Percentiles rank a stretch among this genome's conserved stretches.
These are phyloP conservation scores for Eutrema japonicum DNA, from an alignment of 345 rosid species.

Conservation along the genomic window DNA sequence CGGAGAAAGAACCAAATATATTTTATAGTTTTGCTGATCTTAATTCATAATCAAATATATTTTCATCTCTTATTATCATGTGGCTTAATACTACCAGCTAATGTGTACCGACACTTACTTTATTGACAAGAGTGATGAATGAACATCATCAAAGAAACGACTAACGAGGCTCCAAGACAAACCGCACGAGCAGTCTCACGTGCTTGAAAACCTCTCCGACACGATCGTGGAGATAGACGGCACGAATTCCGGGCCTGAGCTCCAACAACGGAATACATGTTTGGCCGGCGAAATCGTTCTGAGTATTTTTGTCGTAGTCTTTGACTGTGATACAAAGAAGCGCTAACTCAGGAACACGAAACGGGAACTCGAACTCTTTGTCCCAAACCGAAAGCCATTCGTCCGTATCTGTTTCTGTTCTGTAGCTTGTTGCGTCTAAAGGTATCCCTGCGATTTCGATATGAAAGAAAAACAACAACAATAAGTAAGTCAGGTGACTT, in stretches of 20 bases:
- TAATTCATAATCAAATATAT: background rate
- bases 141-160: conserved; percentile 6
- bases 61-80: background rate
- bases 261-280: conserved; percentile 78
- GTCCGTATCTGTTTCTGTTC: conserved; percentile 64
- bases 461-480: conserved; percentile 39
- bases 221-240: conserved; percentile 61
- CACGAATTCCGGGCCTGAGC: conserved; percentile 65
- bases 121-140: background rate
- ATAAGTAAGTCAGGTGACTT: background rate
- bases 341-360: conserved; percentile 78
- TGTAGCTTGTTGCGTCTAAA: conserved; percentile 64
- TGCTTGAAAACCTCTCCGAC: conserved; percentile 56
- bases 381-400: conserved; percentile 86
- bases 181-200: conserved; percentile 57
- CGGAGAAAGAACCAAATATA: too few species aligned
- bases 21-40: background rate
- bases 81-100: background rate
- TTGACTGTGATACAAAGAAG: conserved; percentile 71
- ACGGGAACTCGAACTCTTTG: conserved; percentile 73
- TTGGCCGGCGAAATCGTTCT: conserved; percentile 86
- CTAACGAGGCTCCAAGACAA: conserved; percentile 35
- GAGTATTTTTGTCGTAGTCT: conserved; percentile 69
- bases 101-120: conserved; percentile 16
- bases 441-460: conserved; percentile 71